phyloP scores from a whole-genome alignment of 306 rosid species.

The Hippophae gyantsensis region DNA sequence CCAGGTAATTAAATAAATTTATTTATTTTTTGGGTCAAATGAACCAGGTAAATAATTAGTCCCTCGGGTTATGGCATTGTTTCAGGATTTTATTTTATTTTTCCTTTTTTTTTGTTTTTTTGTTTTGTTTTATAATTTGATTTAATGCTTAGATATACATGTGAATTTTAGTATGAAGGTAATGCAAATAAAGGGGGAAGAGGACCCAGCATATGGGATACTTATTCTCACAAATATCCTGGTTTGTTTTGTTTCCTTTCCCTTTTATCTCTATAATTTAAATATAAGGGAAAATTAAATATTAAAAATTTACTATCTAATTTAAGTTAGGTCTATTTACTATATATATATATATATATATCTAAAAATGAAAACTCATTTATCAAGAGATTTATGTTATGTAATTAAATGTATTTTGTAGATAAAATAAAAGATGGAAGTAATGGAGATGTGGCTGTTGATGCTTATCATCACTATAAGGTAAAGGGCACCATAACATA shows the following conservation, averaged over 20 bases:
- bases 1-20: background rate
- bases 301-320: no score
- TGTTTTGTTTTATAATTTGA: background rate
- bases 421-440: constrained; percentile 32
- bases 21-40: background rate
- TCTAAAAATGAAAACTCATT: background rate
- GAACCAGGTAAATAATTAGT: background rate
- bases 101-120: background rate
- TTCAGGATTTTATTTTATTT: background rate
- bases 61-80: background rate
- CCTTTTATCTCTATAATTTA: no score
- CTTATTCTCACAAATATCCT: background rate
- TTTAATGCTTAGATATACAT: no score
- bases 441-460: constrained; percentile 37
- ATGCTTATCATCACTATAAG: constrained; percentile 44
- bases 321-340: no score
- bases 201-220: constrained; percentile 6
- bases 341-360: no score
- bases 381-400: background rate
- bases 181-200: background rate
- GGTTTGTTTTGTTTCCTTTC: background rate
- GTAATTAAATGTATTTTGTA: background rate
- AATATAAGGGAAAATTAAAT: no score
- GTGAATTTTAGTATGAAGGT: background rate
- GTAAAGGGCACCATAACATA: background rate